These are phyloP conservation scores for Microthyrium microscopicum DNA, from an alignment of 2,329 filamentous ascomycete genomes.

Conservation along the genomic window DNA sequence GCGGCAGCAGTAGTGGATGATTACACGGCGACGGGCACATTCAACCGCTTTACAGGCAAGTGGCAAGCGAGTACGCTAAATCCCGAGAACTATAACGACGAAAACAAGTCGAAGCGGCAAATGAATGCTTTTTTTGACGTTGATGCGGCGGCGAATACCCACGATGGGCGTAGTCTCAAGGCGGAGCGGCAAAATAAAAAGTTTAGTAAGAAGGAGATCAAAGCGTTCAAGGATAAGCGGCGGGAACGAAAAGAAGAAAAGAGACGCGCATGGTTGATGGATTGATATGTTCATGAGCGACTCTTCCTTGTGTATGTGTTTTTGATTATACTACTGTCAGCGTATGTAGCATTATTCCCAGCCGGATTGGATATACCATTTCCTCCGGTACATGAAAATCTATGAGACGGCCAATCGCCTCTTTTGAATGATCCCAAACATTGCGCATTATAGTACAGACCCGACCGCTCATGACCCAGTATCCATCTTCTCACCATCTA, in stretches of 20 bases:
- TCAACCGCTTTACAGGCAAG: constrained; percentile 79
- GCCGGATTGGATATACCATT: too few species aligned
- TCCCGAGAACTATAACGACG: constrained; percentile 66
- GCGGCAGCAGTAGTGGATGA: constrained; percentile 23
- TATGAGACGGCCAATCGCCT: too few species aligned
- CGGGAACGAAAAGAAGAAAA: constrained; percentile 88
- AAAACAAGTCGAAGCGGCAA: constrained; percentile 73
- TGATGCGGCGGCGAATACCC: constrained; percentile 77
- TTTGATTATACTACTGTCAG: too few species aligned
- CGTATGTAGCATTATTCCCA: too few species aligned
- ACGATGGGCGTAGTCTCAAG: constrained; percentile 80
- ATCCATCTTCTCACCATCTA: constrained; percentile 1
- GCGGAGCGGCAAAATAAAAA: constrained; percentile 79
- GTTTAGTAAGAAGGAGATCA: constrained; percentile 69
- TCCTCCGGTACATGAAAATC: too few species aligned
- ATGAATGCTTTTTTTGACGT: constrained; percentile 95
- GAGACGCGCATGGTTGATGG: constrained; percentile 73
- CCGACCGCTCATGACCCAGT: too few species aligned
- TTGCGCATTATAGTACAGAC: too few species aligned
- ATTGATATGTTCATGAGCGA: constrained; percentile 46
- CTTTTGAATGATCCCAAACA: too few species aligned
- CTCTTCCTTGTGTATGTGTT: too few species aligned
- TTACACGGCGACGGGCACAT: constrained; percentile 56
- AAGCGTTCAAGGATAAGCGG: constrained; percentile 81
- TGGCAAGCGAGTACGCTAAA: constrained; percentile 55